A percentile compares a stretch with the other conserved stretches of the same genome.
phyloP scores from a whole-genome alignment of 2,329 filamentous ascomycete genomes.

The Neofusicoccum cordaticola region DNA sequence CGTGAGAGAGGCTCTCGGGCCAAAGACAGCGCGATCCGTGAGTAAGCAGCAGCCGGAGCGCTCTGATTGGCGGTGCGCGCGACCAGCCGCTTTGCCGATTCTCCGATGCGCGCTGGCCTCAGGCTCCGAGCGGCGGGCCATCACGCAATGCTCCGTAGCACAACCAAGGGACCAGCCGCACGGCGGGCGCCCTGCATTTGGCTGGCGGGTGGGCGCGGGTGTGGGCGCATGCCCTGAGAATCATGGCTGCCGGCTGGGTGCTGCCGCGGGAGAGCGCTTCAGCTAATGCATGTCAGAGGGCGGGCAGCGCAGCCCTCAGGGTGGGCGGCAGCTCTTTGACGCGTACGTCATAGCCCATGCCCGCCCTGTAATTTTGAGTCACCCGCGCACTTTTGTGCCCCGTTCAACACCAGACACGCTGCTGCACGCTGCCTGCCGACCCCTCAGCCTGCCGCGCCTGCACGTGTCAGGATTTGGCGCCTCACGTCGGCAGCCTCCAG shows the following conservation, averaged over 20 bases:
- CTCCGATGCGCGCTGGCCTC: not conserved
- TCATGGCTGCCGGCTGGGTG: not conserved
- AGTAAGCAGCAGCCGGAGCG: not conserved
- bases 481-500: not conserved
- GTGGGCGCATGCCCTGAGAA: constrained; percentile 1
- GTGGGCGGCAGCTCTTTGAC: not conserved
- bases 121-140: not conserved
- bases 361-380: constrained; percentile 8
- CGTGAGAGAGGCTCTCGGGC: not conserved
- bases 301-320: not conserved
- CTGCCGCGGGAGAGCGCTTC: not conserved
- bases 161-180: no score
- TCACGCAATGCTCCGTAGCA: not conserved
- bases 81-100: not conserved
- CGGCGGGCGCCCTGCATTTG: not conserved
- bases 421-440: not conserved
- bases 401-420: constrained; percentile 9
- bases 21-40: constrained; percentile 9
- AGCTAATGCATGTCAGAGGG: not conserved
- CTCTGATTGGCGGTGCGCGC: not conserved
- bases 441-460: constrained; percentile 1
- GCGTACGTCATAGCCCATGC: not conserved
- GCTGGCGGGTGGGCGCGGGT: not conserved
- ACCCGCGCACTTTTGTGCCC: not conserved
- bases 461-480: not conserved